A percentile compares a stretch with the other conserved stretches of the same genome.
Conservation (phyloP, 768 basidiomycete genomes). For the Tulasnella sp. region DNA sequence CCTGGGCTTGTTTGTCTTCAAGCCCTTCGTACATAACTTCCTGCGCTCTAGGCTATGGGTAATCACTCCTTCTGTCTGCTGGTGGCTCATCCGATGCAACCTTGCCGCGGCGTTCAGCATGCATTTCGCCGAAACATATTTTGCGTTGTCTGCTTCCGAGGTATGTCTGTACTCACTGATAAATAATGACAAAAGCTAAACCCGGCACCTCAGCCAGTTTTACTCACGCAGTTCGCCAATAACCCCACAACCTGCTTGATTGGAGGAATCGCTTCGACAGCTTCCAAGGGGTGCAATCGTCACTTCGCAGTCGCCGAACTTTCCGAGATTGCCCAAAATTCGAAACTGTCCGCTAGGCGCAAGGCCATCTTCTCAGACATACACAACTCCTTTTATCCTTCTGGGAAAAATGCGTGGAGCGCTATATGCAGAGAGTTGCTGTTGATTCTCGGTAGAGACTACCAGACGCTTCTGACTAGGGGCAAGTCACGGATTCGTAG, state of each 20-base stretch:
- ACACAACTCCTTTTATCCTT: constrained; percentile 38
- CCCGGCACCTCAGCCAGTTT: constrained; percentile 33
- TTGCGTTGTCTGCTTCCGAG: constrained; percentile 48
- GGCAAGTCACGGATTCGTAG: constrained; percentile 30
- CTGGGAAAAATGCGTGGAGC: constrained; percentile 38
- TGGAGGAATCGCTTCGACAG: constrained; percentile 49
- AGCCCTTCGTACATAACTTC: constrained; percentile 54
- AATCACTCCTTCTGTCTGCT: constrained; percentile 29
- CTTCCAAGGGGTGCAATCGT: constrained; percentile 31
- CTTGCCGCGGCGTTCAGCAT: constrained; percentile 44
- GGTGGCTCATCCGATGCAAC: constrained; percentile 40
- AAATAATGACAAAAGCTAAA: background rate
- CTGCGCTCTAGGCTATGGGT: constrained; percentile 21
- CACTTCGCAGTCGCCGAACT: constrained; percentile 62
- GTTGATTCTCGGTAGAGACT: constrained; percentile 53
- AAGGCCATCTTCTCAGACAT: constrained; percentile 56
- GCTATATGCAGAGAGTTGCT: constrained; percentile 48
- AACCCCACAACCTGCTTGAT: constrained; percentile 48
- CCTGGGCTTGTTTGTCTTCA: constrained; percentile 26
- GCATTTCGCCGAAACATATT: constrained; percentile 52
- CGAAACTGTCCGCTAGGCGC: constrained; percentile 35
- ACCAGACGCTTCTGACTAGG: constrained; percentile 50
- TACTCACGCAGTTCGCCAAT: constrained; percentile 34
- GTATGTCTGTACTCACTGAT: constrained; percentile 27
- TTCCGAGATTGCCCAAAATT: constrained; percentile 36